Percentiles rank a stretch among this genome's conserved stretches.
Conservation (phyloP, 2,329 filamentous ascomycete species). For the Clarireedia homoeocarpa region DNA sequence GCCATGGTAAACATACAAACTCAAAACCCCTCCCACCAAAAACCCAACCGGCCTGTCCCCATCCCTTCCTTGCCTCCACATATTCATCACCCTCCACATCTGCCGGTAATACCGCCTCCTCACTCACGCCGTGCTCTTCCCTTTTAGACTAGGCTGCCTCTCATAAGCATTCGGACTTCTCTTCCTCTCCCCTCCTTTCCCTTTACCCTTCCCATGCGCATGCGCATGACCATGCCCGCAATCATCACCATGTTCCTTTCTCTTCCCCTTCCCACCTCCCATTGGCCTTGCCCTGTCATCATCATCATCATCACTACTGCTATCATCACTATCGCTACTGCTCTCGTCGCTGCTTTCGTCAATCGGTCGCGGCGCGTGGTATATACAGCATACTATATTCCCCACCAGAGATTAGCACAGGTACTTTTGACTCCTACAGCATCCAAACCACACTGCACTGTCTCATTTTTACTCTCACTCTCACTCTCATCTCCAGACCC, state of each 20-base stretch:
- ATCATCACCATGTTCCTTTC: slow-evolving; percentile 34
- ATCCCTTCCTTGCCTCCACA: no score
- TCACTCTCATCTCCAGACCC: background rate
- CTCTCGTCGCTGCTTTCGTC: slow-evolving; percentile 75
- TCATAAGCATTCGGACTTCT: slow-evolving; percentile 79
- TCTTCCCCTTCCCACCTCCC: slow-evolving; percentile 26
- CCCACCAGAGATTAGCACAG: background rate
- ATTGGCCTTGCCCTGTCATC: slow-evolving; percentile 38
- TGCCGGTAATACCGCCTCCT: background rate
- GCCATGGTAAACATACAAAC: no score
- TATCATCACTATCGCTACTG: slow-evolving; percentile 48
- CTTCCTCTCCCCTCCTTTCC: slow-evolving; percentile 35
- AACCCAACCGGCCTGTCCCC: no score
- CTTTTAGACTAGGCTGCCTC: slow-evolving; percentile 57
- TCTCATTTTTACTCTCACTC: background rate
- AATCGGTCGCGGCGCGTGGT: slow-evolving; percentile 74
- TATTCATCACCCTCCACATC: no score
- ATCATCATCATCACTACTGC: slow-evolving; percentile 30
- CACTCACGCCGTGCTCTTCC: background rate
- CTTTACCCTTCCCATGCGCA: slow-evolving; percentile 31
- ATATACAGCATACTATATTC: slow-evolving; percentile 88
- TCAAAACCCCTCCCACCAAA: no score
- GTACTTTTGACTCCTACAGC: no score
- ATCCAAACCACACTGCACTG: background rate
- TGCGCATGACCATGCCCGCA: slow-evolving; percentile 36